A percentile compares a stretch with the other conserved stretches of the same genome.
Conservation (phyloP, 345 rosid species). For the Populus simonii region DNA sequence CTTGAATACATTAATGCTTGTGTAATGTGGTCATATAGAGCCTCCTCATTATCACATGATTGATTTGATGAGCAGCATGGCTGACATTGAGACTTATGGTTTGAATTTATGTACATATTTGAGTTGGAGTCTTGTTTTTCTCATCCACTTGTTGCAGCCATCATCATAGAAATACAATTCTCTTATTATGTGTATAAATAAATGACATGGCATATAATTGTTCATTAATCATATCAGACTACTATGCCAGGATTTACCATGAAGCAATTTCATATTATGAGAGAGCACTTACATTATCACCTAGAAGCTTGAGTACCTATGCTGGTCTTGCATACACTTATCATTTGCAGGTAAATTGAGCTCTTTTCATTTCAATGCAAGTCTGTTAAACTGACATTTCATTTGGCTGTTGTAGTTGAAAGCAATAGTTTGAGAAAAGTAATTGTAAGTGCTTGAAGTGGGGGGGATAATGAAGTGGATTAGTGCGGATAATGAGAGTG, state of each 20-base stretch:
- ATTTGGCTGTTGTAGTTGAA: not conserved
- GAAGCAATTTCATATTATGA: conserved; percentile 78
- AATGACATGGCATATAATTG: not conserved
- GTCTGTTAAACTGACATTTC: not conserved
- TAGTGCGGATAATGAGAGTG: not conserved
- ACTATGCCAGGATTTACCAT: conserved; percentile 51
- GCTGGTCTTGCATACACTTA: conserved; percentile 96
- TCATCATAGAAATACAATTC: not conserved
- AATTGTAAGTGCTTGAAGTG: not conserved
- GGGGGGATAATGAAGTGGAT: not conserved
- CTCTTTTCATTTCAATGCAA: not conserved
- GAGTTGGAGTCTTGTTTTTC: not conserved
- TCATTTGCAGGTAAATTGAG: conserved; percentile 71
- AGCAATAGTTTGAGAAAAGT: not conserved
- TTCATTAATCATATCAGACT: conserved; percentile 13
- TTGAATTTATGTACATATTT: not conserved
- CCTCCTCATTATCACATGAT: not conserved
- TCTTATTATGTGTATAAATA: not conserved
- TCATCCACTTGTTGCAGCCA: not conserved
- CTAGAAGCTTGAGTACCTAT: conserved; percentile 83
- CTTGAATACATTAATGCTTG: not conserved
- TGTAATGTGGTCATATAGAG: not conserved
- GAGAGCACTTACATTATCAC: conserved; percentile 76
- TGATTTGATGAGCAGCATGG: not conserved
- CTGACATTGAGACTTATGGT: not conserved